phyloP scores from a whole-genome alignment of 1,284 basidiomycete genomes.

The Puccinia brachypodii region DNA sequence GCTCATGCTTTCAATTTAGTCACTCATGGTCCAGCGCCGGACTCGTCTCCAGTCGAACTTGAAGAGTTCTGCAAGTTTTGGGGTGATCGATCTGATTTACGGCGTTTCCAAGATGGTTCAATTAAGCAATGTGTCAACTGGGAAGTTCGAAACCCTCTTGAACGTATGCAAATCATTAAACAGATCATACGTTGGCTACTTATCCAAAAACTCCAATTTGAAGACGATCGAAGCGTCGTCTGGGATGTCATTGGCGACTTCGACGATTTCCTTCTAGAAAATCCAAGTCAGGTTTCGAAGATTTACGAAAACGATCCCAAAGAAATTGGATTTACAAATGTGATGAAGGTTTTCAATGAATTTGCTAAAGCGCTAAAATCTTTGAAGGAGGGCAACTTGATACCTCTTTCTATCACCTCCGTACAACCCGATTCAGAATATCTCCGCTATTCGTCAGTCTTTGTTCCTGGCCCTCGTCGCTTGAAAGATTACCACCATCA shows the following conservation, averaged over 20 bases:
- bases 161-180: slow-evolving; percentile 71
- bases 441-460: slow-evolving; percentile 79
- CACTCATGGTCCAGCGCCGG: slow-evolving; percentile 79
- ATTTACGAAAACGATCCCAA: slow-evolving; percentile 57
- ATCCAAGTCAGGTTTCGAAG: slow-evolving; percentile 52
- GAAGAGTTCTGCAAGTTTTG: slow-evolving; percentile 78
- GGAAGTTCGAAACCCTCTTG: slow-evolving; percentile 58
- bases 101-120: slow-evolving; percentile 95
- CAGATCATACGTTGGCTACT: slow-evolving; percentile 75
- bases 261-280: slow-evolving; percentile 66
- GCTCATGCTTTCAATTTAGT: slow-evolving; percentile 75
- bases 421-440: slow-evolving; percentile 69
- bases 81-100: slow-evolving; percentile 86
- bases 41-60: slow-evolving; percentile 60
- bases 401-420: slow-evolving; percentile 78
- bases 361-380: slow-evolving; percentile 73
- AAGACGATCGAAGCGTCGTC: slow-evolving; percentile 62
- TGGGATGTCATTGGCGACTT: slow-evolving; percentile 63
- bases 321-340: slow-evolving; percentile 66
- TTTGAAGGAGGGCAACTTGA: slow-evolving; percentile 62
- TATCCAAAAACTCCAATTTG: slow-evolving; percentile 66
- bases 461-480: slow-evolving; percentile 66
- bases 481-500: slow-evolving; percentile 55
- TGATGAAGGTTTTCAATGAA: slow-evolving; percentile 75
- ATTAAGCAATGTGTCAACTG: slow-evolving; percentile 94